These are phyloP conservation scores for Myxozyma neotropica DNA, from an alignment of 805 yeast species.

Conservation along the genomic window DNA sequence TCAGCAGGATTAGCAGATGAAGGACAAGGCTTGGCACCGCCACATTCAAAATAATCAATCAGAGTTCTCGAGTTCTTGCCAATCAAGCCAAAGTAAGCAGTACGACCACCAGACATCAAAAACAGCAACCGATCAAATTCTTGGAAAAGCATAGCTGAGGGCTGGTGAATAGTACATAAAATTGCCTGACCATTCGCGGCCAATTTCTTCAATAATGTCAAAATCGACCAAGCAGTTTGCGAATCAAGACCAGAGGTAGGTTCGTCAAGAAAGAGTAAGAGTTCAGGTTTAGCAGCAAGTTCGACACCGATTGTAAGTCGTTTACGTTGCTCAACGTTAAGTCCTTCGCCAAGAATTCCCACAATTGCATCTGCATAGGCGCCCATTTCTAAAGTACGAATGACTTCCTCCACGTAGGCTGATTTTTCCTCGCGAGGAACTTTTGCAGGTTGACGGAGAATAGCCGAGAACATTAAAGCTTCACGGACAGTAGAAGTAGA, in stretches of 20 bases:
- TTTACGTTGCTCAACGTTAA: slow-evolving; percentile 70
- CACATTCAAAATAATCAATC: slow-evolving; percentile 65
- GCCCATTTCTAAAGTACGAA: slow-evolving; percentile 67
- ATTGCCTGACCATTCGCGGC: slow-evolving; percentile 75
- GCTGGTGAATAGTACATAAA: slow-evolving; percentile 77
- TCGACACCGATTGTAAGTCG: slow-evolving; percentile 72
- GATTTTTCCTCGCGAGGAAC: slow-evolving; percentile 61
- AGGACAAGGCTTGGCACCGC: slow-evolving; percentile 71
- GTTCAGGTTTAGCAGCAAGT: slow-evolving; percentile 67
- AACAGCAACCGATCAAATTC: slow-evolving; percentile 69
- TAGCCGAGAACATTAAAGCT: slow-evolving; percentile 70
- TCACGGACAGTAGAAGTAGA: slow-evolving; percentile 72
- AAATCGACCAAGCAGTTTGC: slow-evolving; percentile 68
- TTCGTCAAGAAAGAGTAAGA: slow-evolving; percentile 63
- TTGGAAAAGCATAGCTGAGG: slow-evolving; percentile 70
- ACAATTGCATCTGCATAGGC: slow-evolving; percentile 75
- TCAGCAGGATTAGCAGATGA: slow-evolving; percentile 80
- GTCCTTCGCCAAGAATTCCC: slow-evolving; percentile 75
- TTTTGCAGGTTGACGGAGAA: slow-evolving; percentile 64
- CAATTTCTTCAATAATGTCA: slow-evolving; percentile 64
- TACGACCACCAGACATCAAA: slow-evolving; percentile 73
- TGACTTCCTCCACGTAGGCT: slow-evolving; percentile 69
- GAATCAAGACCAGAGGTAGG: slow-evolving; percentile 74
- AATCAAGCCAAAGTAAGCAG: slow-evolving; percentile 81
- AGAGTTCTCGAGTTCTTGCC: slow-evolving; percentile 64